A percentile compares a stretch with the other conserved stretches of the same genome.
Evolutionary conservation across 164 flowering plant species (phyloP).

Genomic region (Macadamia integrifolia): DNA sequence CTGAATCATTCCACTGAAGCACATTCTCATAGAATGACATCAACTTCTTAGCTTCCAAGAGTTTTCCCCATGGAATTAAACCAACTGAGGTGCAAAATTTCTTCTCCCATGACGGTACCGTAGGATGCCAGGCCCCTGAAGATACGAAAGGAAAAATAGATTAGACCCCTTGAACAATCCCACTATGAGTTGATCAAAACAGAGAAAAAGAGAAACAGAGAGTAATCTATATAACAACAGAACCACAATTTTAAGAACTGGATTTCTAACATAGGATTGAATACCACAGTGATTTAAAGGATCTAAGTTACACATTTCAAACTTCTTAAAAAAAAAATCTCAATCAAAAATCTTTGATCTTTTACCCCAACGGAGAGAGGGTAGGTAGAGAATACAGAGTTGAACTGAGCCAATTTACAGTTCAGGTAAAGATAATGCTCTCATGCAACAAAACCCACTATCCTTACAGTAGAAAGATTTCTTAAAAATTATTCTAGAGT

Average conservation of each 20-base stretch:
- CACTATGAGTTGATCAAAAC: neutral
- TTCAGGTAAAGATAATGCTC: neutral
- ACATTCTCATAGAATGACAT: slow-evolving; percentile 31
- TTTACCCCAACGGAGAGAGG: neutral
- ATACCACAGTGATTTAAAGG: neutral
- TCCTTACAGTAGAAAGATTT: neutral
- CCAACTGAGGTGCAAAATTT: slow-evolving; percentile 42
- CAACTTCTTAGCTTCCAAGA: slow-evolving; percentile 39
- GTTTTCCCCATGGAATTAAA: slow-evolving; percentile 51
- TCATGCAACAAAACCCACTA: neutral
- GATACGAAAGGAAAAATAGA: neutral
- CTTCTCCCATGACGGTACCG: slow-evolving; percentile 74
- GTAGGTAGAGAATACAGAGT: neutral
- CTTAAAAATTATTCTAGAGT: neutral
- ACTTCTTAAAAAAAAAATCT: neutral
- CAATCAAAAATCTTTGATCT: no score
- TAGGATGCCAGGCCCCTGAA: slow-evolving; percentile 36
- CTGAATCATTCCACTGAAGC: slow-evolving; percentile 65
- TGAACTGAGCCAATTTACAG: neutral
- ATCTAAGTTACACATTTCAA: no score
- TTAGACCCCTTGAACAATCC: neutral
- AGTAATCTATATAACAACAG: neutral
- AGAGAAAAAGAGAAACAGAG: neutral
- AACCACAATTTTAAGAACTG: neutral
- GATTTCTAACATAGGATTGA: neutral